Percentiles rank a stretch among this genome's conserved stretches.
These are phyloP conservation scores for Bertia moriformis DNA, from an alignment of 2,329 filamentous ascomycete species.

Conservation along the genomic window DNA sequence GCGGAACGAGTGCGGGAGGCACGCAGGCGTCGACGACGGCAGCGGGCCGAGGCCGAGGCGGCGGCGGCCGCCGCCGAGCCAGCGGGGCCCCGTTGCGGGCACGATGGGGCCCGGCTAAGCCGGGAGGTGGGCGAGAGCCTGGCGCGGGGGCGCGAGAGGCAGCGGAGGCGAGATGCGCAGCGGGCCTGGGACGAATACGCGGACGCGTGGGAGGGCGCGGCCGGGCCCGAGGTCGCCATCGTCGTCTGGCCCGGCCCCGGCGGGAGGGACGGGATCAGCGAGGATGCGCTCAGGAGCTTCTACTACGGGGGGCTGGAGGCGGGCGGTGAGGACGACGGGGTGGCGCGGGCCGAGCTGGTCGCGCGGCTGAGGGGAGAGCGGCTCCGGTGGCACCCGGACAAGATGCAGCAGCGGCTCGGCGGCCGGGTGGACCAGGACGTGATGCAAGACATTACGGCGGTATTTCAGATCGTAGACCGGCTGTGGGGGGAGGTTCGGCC, in stretches of 20 bases:
- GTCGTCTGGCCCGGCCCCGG: background rate
- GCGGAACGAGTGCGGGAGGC: constrained; percentile 25
- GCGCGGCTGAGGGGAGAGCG: background rate
- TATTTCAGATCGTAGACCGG: background rate
- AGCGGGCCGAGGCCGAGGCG: constrained; percentile 4
- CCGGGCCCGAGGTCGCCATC: constrained; percentile 62
- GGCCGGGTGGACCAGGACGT: background rate
- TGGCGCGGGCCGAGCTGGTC: constrained; percentile 59
- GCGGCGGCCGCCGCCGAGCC: constrained; percentile 21
- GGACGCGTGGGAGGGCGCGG: constrained; percentile 15
- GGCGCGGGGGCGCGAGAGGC: constrained; percentile 49
- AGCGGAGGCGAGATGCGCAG: constrained; percentile 36
- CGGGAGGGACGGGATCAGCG: background rate
- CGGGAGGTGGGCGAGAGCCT: constrained; percentile 57
- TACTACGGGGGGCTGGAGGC: background rate
- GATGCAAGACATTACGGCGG: background rate
- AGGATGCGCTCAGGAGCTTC: background rate
- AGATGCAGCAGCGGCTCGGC: background rate
- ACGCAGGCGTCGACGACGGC: background rate
- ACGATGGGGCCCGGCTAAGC: constrained; percentile 30
- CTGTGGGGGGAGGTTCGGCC: constrained; percentile 21
- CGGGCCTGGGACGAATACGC: constrained; percentile 39
- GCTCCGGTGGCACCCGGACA: background rate
- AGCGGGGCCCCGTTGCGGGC: constrained; percentile 15
- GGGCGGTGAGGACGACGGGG: constrained; percentile 37